Conservation (phyloP, 2,329 filamentous ascomycete species). For the Aspergillus fumigatus region DNA sequence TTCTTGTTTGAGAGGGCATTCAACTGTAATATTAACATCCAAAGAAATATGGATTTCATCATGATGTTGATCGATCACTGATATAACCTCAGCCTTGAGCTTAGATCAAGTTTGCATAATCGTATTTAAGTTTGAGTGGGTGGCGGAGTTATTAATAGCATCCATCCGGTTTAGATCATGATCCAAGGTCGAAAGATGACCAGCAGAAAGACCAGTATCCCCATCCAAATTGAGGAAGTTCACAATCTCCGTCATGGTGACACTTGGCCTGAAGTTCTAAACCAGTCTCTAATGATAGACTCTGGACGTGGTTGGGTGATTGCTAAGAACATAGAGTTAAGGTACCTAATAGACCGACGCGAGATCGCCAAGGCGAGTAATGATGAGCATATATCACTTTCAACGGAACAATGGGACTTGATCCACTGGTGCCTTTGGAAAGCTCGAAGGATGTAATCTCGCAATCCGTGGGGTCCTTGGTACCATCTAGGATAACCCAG, state of each 20-base stretch:
- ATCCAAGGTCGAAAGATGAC: not conserved
- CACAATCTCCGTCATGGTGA: not conserved
- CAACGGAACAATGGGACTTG: not conserved
- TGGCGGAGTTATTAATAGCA: constrained; percentile 7
- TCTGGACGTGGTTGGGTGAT: not conserved
- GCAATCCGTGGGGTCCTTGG: constrained; percentile 1
- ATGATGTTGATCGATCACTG: not conserved
- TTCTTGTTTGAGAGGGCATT: too few species aligned
- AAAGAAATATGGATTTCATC: not conserved
- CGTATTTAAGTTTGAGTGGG: constrained; percentile 4
- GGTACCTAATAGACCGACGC: not conserved
- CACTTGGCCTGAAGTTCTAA: not conserved
- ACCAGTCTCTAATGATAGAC: not conserved
- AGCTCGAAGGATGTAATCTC: constrained; percentile 3
- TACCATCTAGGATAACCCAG: not conserved
- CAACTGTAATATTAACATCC: not conserved
- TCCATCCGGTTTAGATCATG: not conserved
- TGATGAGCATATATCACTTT: not conserved
- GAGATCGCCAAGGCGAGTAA: not conserved
- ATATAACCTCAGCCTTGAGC: constrained; percentile 1
- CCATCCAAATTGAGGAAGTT: not conserved
- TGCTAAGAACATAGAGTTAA: not conserved
- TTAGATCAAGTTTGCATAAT: not conserved
- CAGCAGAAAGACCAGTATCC: not conserved
- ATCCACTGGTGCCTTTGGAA: constrained; percentile 4